These are phyloP conservation scores for Aureobasidium namibiae DNA, from an alignment of 2,329 filamentous ascomycete species.

Conservation along the genomic window DNA sequence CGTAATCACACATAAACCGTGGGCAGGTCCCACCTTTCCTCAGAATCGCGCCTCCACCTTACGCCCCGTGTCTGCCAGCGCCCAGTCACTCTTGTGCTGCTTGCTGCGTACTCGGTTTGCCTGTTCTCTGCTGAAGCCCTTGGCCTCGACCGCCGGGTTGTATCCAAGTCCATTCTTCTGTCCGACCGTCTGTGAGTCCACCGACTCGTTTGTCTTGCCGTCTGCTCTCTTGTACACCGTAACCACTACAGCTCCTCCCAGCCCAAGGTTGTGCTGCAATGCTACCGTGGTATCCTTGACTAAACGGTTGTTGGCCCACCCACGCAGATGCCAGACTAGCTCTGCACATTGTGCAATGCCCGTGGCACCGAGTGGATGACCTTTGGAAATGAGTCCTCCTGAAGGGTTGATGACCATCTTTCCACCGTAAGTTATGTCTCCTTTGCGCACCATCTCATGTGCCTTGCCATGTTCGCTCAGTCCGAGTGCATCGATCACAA, in stretches of 20 bases:
- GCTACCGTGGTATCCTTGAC: slow-evolving; percentile 61
- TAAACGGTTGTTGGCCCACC: slow-evolving; percentile 87
- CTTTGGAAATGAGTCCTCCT: slow-evolving; percentile 91
- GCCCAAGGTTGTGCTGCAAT: slow-evolving; percentile 86
- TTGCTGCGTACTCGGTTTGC: slow-evolving; percentile 61
- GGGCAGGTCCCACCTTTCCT: slow-evolving; percentile 9
- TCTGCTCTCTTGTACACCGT: slow-evolving; percentile 84
- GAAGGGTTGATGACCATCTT: slow-evolving; percentile 83
- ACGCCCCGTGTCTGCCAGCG: slow-evolving; percentile 64
- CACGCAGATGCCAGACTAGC: slow-evolving; percentile 87
- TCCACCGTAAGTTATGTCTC: slow-evolving; percentile 87
- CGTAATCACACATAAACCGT: background rate
- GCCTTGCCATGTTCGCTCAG: slow-evolving; percentile 71
- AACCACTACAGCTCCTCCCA: slow-evolving; percentile 84
- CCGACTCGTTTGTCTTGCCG: slow-evolving; percentile 52
- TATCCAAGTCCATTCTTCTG: slow-evolving; percentile 67
- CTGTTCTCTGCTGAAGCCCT: slow-evolving; percentile 76
- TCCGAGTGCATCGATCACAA: slow-evolving; percentile 78
- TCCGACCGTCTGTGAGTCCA: slow-evolving; percentile 58
- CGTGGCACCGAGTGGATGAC: slow-evolving; percentile 86
- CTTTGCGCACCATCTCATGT: slow-evolving; percentile 77
- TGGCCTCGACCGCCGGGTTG: slow-evolving; percentile 84
- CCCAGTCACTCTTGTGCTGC: slow-evolving; percentile 60
- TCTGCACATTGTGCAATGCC: slow-evolving; percentile 95
- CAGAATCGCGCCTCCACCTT: slow-evolving; percentile 67